A percentile compares a stretch with the other conserved stretches of the same genome.
Evolutionary conservation across 768 basidiomycete species (phyloP).

Genomic region (Zangia roseola): DNA sequence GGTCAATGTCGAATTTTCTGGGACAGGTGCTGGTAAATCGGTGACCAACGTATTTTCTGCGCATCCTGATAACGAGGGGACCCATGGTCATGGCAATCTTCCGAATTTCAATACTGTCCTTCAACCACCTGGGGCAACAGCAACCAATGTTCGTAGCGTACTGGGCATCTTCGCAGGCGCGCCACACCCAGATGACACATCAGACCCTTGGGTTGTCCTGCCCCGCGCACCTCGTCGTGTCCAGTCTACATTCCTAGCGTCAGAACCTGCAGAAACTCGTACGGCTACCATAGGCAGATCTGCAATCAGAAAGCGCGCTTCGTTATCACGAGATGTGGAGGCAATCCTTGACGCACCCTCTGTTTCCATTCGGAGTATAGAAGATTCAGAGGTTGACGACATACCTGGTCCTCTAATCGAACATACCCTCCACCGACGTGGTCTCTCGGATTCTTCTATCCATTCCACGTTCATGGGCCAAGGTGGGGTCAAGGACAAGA

Average conservation of each 20-base stretch:
- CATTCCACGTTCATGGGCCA: slow-evolving; percentile 77
- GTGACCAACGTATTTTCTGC: slow-evolving; percentile 44
- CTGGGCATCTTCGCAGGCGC: slow-evolving; percentile 96
- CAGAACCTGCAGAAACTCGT: slow-evolving; percentile 15
- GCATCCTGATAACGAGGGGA: slow-evolving; percentile 22
- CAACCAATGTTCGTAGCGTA: slow-evolving; percentile 39
- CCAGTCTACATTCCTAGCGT: slow-evolving; percentile 25
- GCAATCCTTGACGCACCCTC: slow-evolving; percentile 66
- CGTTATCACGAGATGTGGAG: slow-evolving; percentile 69
- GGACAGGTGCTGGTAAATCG: slow-evolving; percentile 59
- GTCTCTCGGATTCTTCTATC: slow-evolving; percentile 90
- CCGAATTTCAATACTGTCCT: slow-evolving; percentile 15
- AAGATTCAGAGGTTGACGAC: slow-evolving; percentile 43
- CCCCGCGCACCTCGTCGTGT: slow-evolving; percentile 40
- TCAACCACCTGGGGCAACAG: slow-evolving; percentile 7
- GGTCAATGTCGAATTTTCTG: slow-evolving; percentile 95
- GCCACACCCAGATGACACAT: slow-evolving; percentile 41
- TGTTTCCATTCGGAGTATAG: slow-evolving; percentile 17
- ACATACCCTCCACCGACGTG: slow-evolving; percentile 70
- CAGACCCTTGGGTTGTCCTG: slow-evolving; percentile 75
- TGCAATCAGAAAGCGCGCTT: slow-evolving; percentile 15
- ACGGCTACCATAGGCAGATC: slow-evolving; percentile 20
- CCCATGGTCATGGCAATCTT: slow-evolving; percentile 5
- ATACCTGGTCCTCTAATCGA: slow-evolving; percentile 55
- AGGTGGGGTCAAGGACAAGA: slow-evolving; percentile 31